These are phyloP conservation scores for Phaeophleospora eucalypticola DNA, from an alignment of 2,329 filamentous ascomycete species.

Conservation along the genomic window DNA sequence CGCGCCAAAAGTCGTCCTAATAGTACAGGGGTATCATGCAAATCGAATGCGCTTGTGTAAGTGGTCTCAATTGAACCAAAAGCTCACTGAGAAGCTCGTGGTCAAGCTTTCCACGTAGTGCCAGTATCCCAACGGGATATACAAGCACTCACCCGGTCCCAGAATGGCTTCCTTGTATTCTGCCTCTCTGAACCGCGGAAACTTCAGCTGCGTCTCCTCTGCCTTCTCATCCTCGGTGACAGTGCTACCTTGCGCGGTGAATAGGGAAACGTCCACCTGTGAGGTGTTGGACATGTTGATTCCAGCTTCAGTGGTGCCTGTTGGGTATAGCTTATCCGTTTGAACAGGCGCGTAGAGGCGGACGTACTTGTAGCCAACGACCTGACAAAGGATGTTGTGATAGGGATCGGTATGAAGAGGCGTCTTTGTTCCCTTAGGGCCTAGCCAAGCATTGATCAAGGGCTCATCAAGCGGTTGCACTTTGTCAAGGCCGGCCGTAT, in stretches of 20 bases:
- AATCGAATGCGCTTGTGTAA: no score
- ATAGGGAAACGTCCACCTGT: slow-evolving; percentile 58
- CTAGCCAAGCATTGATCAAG: slow-evolving; percentile 87
- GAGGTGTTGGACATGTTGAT: slow-evolving; percentile 95
- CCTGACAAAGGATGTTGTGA: slow-evolving; percentile 85
- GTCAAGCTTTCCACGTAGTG: slow-evolving; percentile 87
- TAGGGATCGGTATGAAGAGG: slow-evolving; percentile 92
- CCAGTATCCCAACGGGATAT: slow-evolving; percentile 96
- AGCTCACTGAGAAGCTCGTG: slow-evolving; percentile 89
- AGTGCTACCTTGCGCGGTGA: no score
- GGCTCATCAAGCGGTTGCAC: slow-evolving; percentile 48
- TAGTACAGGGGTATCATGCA: not conserved
- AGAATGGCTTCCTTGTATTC: slow-evolving; percentile 74
- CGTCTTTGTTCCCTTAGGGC: slow-evolving; percentile 80
- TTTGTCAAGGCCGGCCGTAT: slow-evolving; percentile 19
- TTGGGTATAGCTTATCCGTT: slow-evolving; percentile 56
- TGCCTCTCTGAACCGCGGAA: slow-evolving; percentile 55
- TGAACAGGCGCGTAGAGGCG: slow-evolving; percentile 72
- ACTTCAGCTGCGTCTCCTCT: slow-evolving; percentile 33
- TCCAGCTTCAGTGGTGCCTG: slow-evolving; percentile 58
- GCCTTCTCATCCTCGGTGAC: no score
- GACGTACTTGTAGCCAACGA: slow-evolving; percentile 89
- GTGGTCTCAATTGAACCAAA: slow-evolving; percentile 86
- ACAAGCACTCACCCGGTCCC: slow-evolving; percentile 75
- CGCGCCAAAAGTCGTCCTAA: not conserved